Base-by-base conservation (phyloP, 257 asterid species). In the Nemophila menziesii region DNA sequence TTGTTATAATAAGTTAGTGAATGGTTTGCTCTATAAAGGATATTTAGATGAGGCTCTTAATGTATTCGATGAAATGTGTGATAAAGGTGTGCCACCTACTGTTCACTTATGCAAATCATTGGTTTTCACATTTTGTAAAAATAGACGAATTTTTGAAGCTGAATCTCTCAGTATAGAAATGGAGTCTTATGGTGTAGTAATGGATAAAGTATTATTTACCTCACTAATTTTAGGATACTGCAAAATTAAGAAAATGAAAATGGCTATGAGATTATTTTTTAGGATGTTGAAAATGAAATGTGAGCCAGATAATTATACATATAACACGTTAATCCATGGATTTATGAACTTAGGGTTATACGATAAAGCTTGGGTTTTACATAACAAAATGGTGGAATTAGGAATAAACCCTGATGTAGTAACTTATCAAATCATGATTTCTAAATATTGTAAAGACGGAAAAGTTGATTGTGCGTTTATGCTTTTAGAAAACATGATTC, bases 201-300 rank as follows among this genome's bases (percentile, higher is more conserved):
- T 71, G 52, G 81, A 78, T 57, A 51, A 68, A 44, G 60, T 63
- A 20, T 58, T 72, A 55, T 71, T 71, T 58, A 74, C 80, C 22
- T 59, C 52, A 42, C 71, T 78, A 7, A 78, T 74, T 46, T 55
- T 71, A 15, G 64, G 61, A 10, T 74, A 75, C 49, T 79, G 75
- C 61, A 67, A 64, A 60, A 68, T 21, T 22, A 53, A 67, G 64
- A 69, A 75, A 58, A 62, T 79, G 75, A 65, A 64, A 62, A 69
- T 68, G 77, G 82, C 86, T 22, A 69, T 67, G 79, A 75, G 77
- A 46, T 37, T 75, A 67, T 65, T 65, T 54, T 39, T 69, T 39
- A 75, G 68, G 58, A 72, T 79, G 92, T 53, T 72, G 2, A 69
- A 79, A 59, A 39, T 65, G 69, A 77, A 75, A 0, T 68, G 66